phyloP scores from a whole-genome alignment of 2,329 filamentous ascomycete genomes.

The Verticillium longisporum region DNA sequence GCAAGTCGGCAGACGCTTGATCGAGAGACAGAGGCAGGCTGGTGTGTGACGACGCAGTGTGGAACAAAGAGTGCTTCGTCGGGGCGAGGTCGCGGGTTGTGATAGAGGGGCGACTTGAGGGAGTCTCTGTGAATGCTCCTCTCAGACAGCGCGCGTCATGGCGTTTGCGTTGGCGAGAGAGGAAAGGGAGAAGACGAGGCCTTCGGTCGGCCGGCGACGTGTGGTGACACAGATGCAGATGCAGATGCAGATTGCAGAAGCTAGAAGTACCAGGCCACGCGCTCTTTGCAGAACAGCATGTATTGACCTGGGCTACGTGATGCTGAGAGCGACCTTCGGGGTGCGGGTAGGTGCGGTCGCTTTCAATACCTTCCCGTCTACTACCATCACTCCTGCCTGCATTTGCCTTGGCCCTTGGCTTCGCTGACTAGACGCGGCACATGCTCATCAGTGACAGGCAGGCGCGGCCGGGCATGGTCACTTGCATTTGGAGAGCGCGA shows the following conservation, averaged over 20 bases:
- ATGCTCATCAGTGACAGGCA: slow-evolving; percentile 2
- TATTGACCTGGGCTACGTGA: no score
- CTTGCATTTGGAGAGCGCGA: neutral
- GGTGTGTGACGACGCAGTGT: no score
- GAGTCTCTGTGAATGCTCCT: neutral
- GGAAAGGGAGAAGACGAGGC: neutral
- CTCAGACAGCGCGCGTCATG: neutral
- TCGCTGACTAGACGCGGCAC: slow-evolving; percentile 8
- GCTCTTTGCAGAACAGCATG: no score
- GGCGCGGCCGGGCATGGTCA: neutral
- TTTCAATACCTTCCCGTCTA: no score
- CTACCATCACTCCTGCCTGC: no score
- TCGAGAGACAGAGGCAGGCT: neutral
- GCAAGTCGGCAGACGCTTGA: neutral
- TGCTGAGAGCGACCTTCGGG: no score
- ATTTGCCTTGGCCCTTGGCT: neutral
- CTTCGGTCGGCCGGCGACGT: neutral
- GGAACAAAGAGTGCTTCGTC: no score
- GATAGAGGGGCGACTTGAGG: neutral
- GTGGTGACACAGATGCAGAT: neutral
- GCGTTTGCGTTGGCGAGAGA: neutral
- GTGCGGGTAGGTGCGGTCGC: no score
- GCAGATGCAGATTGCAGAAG: neutral
- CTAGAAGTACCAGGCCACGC: no score
- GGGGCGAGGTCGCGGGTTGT: no score